Evolutionary conservation across 208 protist species (phyloP), one percentile per base, ranked within the genome.

Genomic region (Tritrichomonas musculus): DNA sequence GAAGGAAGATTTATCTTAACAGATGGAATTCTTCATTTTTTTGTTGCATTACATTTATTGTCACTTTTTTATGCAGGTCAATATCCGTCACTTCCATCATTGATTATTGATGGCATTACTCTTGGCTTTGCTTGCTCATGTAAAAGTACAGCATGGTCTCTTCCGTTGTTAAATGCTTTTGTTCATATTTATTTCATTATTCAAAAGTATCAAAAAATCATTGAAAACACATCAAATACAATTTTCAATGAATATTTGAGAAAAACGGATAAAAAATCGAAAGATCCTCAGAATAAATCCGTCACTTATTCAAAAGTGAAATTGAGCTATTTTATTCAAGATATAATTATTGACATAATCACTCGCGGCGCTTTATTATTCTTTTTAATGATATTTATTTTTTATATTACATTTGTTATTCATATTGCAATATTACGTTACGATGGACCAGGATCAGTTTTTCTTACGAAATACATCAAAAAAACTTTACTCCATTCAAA

Each of bases 21-120:
- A 39, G 77, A 88, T 88, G 77, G 77, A 88, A 44, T 88, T 39
- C 77, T 88, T 88, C 77, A 88, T 88, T 88, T 88, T 36, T 88
- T 88, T 39, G 8, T 20, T 88, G 53, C n/a, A n/a, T 36, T 88
- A 13, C 77, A 88, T 39, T 57, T 88, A n/a, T 53, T 57, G 3
- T 41, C 47, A 33, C 64, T 69, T 69, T 69, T n/a, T 33, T 69
- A 69, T 69, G 11, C 64, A 69, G 3, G 8, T n/a, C 3, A n/a
- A 69, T n/a, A 69, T 5, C 64, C 22, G 5, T 69, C 27, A 33
- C 5, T 33, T n/a, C 3, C 30, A 8, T n/a, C 5, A 8, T 25
- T n/a, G 22, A 39, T 88, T 60, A 39, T 88, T 11, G 44, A 13
- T 39, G 77, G 77, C 20, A n/a, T 88, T 22, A 8, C 22, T 88